Conservation (phyloP, 805 yeast species). For the Lipomyces starkeyi region DNA sequence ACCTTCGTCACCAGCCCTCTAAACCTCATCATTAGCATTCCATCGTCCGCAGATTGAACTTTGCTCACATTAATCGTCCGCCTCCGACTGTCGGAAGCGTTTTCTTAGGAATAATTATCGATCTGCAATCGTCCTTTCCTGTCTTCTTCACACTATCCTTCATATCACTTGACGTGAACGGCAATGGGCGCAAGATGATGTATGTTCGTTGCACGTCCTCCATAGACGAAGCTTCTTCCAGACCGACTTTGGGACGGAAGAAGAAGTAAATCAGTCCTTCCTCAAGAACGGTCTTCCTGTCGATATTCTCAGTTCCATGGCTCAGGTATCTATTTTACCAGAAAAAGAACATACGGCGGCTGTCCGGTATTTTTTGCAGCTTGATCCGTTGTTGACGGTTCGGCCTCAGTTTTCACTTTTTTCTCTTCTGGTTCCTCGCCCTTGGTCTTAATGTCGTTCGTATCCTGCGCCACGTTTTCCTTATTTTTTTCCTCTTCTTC, state of each 20-base stretch:
- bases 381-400: background rate
- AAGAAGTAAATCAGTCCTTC: conserved; percentile 17
- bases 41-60: background rate
- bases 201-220: conserved; percentile 16
- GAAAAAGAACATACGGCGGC: background rate
- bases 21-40: background rate
- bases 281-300: conserved; percentile 5
- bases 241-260: conserved; percentile 17
- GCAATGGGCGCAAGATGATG: conserved; percentile 16
- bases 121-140: conserved; percentile 9
- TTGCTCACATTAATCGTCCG: conserved; percentile 13
- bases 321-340: background rate
- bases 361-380: background rate
- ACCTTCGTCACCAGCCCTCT: conserved; percentile 11
- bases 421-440: background rate
- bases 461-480: conserved; percentile 1
- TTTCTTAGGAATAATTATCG: conserved; percentile 15
- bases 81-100: conserved; percentile 8
- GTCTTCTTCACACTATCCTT: conserved; percentile 1
- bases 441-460: background rate
- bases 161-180: conserved; percentile 3
- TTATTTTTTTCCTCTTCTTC: conserved; percentile 1
- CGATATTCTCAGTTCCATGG: background rate
- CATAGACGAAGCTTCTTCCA: conserved; percentile 2
- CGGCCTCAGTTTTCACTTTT: background rate